Evolutionary conservation across 176 grass and related monocot genomes (phyloP).

Genomic region (Avena eriantha): DNA sequence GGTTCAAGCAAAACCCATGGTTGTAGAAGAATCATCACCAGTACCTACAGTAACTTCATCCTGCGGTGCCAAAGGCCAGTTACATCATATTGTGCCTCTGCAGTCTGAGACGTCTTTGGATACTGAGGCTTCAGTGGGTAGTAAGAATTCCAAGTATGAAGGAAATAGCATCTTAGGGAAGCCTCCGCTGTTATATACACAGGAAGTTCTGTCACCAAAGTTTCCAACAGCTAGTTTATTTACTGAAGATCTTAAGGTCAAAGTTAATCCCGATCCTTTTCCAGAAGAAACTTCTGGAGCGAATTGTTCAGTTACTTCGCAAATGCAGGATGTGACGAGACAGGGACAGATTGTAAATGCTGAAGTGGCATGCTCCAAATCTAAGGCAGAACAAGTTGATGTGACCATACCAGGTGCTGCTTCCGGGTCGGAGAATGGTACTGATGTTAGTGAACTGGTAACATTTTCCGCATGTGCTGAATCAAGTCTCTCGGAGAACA

Average conservation of each 20-base stretch:
- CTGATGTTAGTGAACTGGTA: conserved; percentile 27
- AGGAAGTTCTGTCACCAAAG: conserved; percentile 44
- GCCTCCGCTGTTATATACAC: conserved; percentile 36
- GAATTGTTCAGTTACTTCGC: conserved; percentile 24
- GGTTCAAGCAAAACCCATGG: conserved; percentile 34
- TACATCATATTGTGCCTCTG: not conserved
- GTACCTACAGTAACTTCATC: conserved; percentile 35
- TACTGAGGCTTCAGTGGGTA: not conserved
- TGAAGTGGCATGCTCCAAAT: conserved; percentile 8
- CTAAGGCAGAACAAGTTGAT: conserved; percentile 34
- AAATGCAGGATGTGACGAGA: conserved; percentile 36
- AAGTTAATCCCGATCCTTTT: conserved; percentile 32
- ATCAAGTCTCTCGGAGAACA: conserved; percentile 34
- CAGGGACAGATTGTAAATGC: conserved; percentile 33
- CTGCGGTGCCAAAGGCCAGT: conserved; percentile 7
- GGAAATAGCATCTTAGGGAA: conserved; percentile 48
- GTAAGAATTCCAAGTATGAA: conserved; percentile 35
- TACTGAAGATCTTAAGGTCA: conserved; percentile 23
- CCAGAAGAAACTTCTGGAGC: conserved; percentile 34
- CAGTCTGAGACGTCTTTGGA: not conserved
- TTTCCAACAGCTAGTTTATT: conserved; percentile 20
- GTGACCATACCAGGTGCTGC: not conserved
- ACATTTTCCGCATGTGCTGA: not conserved
- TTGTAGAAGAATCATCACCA: conserved; percentile 20
- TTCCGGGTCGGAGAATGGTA: conserved; percentile 29